phyloP scores from a whole-genome alignment of 2,329 filamentous ascomycete species.

The Neodidymelliopsis sp. region DNA sequence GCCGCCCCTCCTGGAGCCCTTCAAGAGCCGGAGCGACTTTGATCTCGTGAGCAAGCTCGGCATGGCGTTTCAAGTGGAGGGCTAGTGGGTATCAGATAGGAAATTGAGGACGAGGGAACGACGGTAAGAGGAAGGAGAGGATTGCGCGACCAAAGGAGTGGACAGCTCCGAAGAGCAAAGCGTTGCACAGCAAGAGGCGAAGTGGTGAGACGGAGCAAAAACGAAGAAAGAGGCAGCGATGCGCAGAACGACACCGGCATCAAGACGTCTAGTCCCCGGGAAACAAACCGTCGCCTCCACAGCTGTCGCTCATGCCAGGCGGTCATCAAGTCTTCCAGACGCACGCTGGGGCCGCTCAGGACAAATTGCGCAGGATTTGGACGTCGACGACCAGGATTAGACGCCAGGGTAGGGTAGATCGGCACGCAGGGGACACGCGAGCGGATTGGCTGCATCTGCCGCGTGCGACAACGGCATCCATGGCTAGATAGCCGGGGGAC shows the following conservation, averaged over 20 bases:
- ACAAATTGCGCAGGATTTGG: conserved; percentile 46
- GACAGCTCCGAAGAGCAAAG: conserved; percentile 51
- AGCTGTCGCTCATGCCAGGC: conserved; percentile 36
- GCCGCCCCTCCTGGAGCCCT: conserved; percentile 40
- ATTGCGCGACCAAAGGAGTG: conserved; percentile 44
- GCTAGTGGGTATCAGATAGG: conserved; percentile 43
- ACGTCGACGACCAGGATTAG: conserved; percentile 20
- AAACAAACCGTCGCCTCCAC: conserved; percentile 38
- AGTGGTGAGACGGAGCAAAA: conserved; percentile 28
- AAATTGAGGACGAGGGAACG: conserved; percentile 33
- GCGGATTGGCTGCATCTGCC: conserved; percentile 35
- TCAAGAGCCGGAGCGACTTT: conserved; percentile 47
- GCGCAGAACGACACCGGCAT: conserved; percentile 32
- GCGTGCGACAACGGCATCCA: conserved; percentile 37
- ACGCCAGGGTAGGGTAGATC: conserved; percentile 20
- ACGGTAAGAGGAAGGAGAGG: conserved; percentile 26
- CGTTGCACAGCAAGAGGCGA: conserved; percentile 26
- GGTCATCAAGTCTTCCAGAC: conserved; percentile 37
- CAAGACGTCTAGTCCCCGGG: conserved; percentile 28
- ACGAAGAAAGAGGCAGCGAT: conserved; percentile 26
- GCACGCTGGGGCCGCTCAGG: conserved; percentile 38
- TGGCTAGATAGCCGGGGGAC: conserved; percentile 30
- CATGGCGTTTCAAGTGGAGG: conserved; percentile 48
- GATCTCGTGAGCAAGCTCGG: conserved; percentile 49
- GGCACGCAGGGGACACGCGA: conserved; percentile 16